Evolutionary conservation across 805 yeast genomes (phyloP).

Genomic region (Candida pseudofarinosa): DNA sequence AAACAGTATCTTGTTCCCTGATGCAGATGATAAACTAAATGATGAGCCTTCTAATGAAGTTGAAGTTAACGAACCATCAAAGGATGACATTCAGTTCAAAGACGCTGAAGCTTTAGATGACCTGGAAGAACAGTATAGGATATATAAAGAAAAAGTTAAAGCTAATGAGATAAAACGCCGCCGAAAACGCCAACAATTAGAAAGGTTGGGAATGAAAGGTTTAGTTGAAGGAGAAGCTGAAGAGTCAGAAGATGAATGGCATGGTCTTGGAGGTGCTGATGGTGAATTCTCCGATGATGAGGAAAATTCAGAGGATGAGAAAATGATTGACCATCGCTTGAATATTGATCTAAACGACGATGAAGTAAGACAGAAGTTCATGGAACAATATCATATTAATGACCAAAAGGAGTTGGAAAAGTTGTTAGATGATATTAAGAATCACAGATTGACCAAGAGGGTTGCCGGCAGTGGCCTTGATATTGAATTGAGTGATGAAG

Average conservation of each 20-base stretch:
- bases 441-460: slow-evolving; percentile 62
- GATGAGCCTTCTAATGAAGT: no score
- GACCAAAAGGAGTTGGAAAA: slow-evolving; percentile 64
- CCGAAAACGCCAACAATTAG: slow-evolving; percentile 47
- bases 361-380: slow-evolving; percentile 53
- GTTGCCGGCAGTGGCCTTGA: slow-evolving; percentile 51
- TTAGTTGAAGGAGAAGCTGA: slow-evolving; percentile 80
- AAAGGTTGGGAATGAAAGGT: slow-evolving; percentile 51
- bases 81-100: slow-evolving; percentile 18
- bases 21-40: neutral
- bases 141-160: slow-evolving; percentile 36
- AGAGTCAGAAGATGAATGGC: slow-evolving; percentile 88
- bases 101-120: slow-evolving; percentile 21
- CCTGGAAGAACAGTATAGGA: slow-evolving; percentile 27
- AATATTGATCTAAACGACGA: slow-evolving; percentile 54
- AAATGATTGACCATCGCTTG: slow-evolving; percentile 69
- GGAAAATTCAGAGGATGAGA: slow-evolving; percentile 73
- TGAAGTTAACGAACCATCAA: slow-evolving; percentile 10
- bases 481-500: slow-evolving; percentile 71
- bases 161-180: slow-evolving; percentile 30
- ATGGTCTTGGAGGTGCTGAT: slow-evolving; percentile 73
- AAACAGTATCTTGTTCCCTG: neutral
- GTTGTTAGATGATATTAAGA: slow-evolving; percentile 66
- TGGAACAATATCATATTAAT: slow-evolving; percentile 55
- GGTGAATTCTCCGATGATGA: slow-evolving; percentile 52